A percentile compares a stretch with the other conserved stretches of the same genome.
Evolutionary conservation across 108 stramenopile genomes (phyloP).

Genomic region (Skeletonema tropicum): DNA sequence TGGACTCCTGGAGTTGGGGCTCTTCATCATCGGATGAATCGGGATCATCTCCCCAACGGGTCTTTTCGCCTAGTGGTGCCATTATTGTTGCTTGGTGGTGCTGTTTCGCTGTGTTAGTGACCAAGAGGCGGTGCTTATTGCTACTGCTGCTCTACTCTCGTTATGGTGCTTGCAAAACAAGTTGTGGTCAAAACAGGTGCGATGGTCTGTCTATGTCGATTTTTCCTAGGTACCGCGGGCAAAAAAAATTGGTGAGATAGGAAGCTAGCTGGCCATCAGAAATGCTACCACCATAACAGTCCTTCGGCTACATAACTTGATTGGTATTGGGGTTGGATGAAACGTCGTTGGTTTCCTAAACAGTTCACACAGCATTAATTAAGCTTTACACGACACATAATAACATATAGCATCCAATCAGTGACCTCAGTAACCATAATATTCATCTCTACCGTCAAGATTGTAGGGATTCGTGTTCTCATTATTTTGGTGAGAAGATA

Average conservation of each 20-base stretch:
- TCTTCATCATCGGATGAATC: conserved; percentile 13
- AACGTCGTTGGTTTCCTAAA: neutral
- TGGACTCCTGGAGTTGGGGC: conserved; percentile 12
- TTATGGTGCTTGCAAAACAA: neutral
- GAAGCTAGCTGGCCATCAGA: too few relatives aligned
- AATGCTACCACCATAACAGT: too few relatives aligned
- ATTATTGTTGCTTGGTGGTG: neutral
- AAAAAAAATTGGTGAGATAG: too few relatives aligned
- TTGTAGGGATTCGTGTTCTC: conserved; percentile 32
- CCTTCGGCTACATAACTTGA: too few relatives aligned
- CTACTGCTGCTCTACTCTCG: neutral
- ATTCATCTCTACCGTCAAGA: conserved; percentile 26
- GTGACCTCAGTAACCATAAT: neutral
- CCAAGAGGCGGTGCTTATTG: neutral
- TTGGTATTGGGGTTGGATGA: too few relatives aligned
- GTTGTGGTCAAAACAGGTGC: neutral
- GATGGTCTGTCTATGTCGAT: neutral
- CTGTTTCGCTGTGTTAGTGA: neutral
- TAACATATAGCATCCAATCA: neutral
- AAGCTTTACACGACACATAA: neutral
- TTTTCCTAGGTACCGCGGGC: neutral
- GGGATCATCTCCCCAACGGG: conserved; percentile 14
- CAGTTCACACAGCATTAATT: neutral
- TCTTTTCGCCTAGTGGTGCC: conserved; percentile 2
- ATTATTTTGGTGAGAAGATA: conserved; percentile 14